Evolutionary conservation across 768 basidiomycete genomes (phyloP), one percentile per base, ranked within the genome.

Genomic region (Antrodiella citrinella): DNA sequence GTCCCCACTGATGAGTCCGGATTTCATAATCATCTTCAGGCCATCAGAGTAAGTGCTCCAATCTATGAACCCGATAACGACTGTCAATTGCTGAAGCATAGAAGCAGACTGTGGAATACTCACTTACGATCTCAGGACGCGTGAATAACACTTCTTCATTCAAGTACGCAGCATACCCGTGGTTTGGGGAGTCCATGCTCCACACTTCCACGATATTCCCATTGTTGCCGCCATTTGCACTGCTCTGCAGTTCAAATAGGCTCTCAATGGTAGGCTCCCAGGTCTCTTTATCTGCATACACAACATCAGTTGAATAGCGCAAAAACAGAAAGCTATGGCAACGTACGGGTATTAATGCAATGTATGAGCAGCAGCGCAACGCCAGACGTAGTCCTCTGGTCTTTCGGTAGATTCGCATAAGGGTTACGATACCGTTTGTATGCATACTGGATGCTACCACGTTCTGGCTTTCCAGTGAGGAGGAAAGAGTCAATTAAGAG

Each of bases 1-100:
- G n/a, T 69, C 74, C n/a, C 57, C 65, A 18, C 58, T 62, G 50
- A 80, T 77, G 77, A 4, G 71, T 60, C 0, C 76, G 75, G 1
- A 71, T 60, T 3, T 80, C 61, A 44, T 81, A 71, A 2, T 69
- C 60, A 52, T 81, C 74, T 1, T 79, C 61, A 4, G 62, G 62
- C 1, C 77, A 67, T 0, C 64, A 9, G 49, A 47, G 7, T 38
- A 44, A 9, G 50, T n/a, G n/a, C n/a, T n/a, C n/a, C n/a, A n/a
- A n/a, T n/a, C n/a, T n/a, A 38, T 44, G 50, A 18, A 4, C 44
- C 30, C 3, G 42, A 26, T 3, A 47, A 18, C 1, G 44, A 45
- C 2, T 46, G 45, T 1, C 35, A 49, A 38, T 45, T 38, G 18
- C 51, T 30, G 1, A 13, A 20, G 1, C 25, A 46, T 15, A 40